These are phyloP conservation scores for Sarocladium brachiariae DNA, from an alignment of 2,329 filamentous ascomycete species.

Conservation along the genomic window DNA sequence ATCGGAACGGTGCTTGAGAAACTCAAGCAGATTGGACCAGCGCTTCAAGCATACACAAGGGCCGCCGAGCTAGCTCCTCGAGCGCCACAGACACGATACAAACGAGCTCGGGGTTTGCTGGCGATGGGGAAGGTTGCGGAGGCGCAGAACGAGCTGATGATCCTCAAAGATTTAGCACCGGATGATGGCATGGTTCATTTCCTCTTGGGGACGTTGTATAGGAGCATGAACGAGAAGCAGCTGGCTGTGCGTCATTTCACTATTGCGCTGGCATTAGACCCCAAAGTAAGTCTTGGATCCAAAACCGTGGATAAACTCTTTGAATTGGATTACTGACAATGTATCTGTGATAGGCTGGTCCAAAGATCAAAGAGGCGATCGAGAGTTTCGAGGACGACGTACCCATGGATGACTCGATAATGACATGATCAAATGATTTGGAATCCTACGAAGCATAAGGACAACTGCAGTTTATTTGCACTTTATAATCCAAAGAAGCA, in stretches of 20 bases:
- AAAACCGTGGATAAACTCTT: no score
- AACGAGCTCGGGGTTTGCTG: conserved; percentile 83
- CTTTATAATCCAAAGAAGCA: not conserved
- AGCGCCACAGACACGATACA: conserved; percentile 80
- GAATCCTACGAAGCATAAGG: not conserved
- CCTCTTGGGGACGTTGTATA: conserved; percentile 78
- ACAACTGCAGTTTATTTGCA: conserved; percentile 10
- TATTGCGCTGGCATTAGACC: conserved; percentile 89
- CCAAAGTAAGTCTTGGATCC: conserved; percentile 62
- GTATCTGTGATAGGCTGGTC: conserved; percentile 58
- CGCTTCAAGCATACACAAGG: conserved; percentile 72
- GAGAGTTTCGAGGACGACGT: conserved; percentile 81
- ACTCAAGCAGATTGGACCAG: conserved; percentile 72
- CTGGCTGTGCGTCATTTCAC: conserved; percentile 91
- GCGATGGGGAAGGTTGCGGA: conserved; percentile 62
- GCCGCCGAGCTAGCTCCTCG: conserved; percentile 77
- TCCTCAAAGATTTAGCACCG: conserved; percentile 85
- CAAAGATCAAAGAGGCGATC: conserved; percentile 94
- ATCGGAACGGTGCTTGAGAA: conserved; percentile 88
- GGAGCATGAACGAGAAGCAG: conserved; percentile 63
- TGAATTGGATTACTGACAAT: not conserved
- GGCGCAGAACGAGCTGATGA: conserved; percentile 74
- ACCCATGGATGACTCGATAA: conserved; percentile 61
- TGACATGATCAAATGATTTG: conserved; percentile 38
- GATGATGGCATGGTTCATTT: conserved; percentile 97